Base-by-base conservation (phyloP, 116 monocot genomes). In the Cymodocea nodosa region DNA sequence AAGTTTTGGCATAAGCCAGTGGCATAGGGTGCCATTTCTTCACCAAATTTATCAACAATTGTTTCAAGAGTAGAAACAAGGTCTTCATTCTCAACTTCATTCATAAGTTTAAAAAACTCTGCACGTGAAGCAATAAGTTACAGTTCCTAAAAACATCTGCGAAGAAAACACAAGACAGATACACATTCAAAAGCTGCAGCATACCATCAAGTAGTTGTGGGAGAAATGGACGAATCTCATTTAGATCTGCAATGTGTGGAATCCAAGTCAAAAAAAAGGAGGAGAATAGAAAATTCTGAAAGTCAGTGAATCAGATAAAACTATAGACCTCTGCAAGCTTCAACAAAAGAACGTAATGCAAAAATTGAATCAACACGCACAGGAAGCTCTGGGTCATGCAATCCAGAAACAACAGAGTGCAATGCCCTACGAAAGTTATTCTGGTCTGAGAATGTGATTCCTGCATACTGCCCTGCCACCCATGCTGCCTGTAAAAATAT, bases 11-110 rank as follows among this genome's bases (percentile, higher is more conserved):
- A 98, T 77, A 98, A 73, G 4, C 98, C 98, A 69, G 89, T 50
- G 67, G 98, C 98, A 86, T 92, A 98, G 57, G 98, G 98, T 40
- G 92, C 89, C 92, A 98, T 98, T 79, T 98, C 98, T 75, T 98
- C 98, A 76, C 92, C 89, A 82, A 89, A 92, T 68, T 89, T 98
- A 68, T 98, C 98, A 22, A 98, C 92, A 65, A 98, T 86, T 3
- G 89, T 89, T 70, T 98, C 92, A 52, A 92, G 86, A 53, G 98
- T 98, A 67, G 92, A 92, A 3, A 98, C 98, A 79, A 98, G 98
- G 65, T 98, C 89, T 75, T 98, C 98, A 76, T 98, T 98, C 73
- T 98, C 98, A 73, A 92, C 89, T 69, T 98, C 98, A 70, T 98
- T 92, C 92, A 91, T 98, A 57, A 98, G 89, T 59, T 98, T 91